Conservation (phyloP, 1,284 basidiomycete species). For the Leccinum cinnamomeum region DNA sequence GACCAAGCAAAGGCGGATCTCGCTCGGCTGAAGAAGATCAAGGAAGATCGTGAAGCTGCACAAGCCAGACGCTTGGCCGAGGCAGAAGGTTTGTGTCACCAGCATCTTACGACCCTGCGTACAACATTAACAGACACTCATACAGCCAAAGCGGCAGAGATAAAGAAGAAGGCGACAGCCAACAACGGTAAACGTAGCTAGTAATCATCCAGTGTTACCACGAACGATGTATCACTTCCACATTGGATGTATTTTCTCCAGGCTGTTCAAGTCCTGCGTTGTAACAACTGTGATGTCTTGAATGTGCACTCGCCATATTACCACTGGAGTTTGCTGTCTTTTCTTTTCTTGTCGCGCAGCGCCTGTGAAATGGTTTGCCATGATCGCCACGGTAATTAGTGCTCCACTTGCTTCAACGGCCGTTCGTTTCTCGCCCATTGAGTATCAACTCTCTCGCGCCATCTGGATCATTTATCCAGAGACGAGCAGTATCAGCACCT, state of each 20-base stretch:
- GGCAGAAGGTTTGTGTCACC: conserved; percentile 59
- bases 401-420: neutral
- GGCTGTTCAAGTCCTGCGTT: neutral
- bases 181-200: conserved; percentile 32
- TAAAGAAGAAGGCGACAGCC: conserved; percentile 39
- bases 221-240: conserved; percentile 5
- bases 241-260: neutral
- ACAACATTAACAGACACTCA: neutral
- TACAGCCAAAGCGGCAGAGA: conserved; percentile 45
- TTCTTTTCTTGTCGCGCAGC: neutral
- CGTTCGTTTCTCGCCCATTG: neutral
- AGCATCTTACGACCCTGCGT: neutral
- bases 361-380: neutral
- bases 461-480: neutral
- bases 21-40: conserved; percentile 82
- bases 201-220: neutral
- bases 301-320: neutral
- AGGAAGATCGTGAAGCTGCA: conserved; percentile 81
- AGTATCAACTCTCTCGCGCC: neutral
- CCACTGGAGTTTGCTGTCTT: neutral
- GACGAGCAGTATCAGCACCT: neutral
- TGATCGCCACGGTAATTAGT: neutral
- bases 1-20: conserved; percentile 86
- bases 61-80: conserved; percentile 84
- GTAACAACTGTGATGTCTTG: neutral